Percentiles rank a stretch among this genome's conserved stretches.
Evolutionary conservation across 371 early-diverging fungal species (phyloP).

Genomic region (Umbelopsis sp.): DNA sequence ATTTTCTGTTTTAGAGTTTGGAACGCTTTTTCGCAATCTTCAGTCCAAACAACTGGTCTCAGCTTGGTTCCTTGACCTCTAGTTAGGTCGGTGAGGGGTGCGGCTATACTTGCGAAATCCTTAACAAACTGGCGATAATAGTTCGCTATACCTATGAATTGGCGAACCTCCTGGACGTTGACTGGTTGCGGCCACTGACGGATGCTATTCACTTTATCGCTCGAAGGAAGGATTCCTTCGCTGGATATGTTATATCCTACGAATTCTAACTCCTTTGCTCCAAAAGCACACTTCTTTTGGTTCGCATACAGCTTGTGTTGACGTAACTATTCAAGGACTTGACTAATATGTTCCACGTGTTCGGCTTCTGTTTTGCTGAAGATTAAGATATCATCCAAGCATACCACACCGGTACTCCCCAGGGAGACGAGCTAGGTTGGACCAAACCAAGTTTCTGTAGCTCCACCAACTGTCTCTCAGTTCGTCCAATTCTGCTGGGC

Average conservation of each 20-base stretch:
- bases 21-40: conserved; percentile 28
- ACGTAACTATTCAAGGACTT: conserved; percentile 38
- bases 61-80: conserved; percentile 11
- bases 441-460: conserved; percentile 24
- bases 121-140: conserved; percentile 41
- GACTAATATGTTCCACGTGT: conserved; percentile 41
- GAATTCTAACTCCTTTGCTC: conserved; percentile 36
- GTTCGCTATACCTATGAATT: conserved; percentile 37
- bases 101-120: conserved; percentile 36
- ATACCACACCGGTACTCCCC: conserved; percentile 57
- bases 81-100: conserved; percentile 45
- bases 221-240: conserved; percentile 15
- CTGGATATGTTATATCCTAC: conserved; percentile 29
- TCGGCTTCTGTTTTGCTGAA: conserved; percentile 50
- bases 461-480: conserved; percentile 35
- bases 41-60: conserved; percentile 15
- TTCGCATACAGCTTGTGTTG: conserved; percentile 41
- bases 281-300: conserved; percentile 58
- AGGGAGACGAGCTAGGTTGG: conserved; percentile 34
- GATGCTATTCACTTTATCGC: conserved; percentile 36
- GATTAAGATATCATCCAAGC: conserved; percentile 65
- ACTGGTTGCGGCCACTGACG: conserved; percentile 38
- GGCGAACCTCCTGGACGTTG: conserved; percentile 39
- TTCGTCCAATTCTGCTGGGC: conserved; percentile 33
- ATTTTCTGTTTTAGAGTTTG: conserved; percentile 23